phyloP scores from a whole-genome alignment of 139 green algal species.

The Desmodesmus armatus region DNA sequence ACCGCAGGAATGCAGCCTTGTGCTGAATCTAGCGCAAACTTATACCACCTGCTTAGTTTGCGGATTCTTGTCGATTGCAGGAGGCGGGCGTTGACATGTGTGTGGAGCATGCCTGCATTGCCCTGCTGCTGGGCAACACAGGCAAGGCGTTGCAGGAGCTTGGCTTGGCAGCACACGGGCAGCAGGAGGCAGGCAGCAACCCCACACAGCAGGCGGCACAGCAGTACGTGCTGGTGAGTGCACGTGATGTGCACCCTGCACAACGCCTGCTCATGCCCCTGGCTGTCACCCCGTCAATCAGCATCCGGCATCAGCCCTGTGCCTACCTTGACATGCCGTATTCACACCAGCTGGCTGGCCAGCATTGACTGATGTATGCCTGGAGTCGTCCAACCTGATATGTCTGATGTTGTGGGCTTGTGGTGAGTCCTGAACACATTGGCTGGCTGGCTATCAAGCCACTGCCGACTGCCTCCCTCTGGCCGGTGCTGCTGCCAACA shows the following conservation, averaged over 20 bases:
- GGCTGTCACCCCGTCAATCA: not conserved
- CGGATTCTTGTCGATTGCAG: too few relatives aligned
- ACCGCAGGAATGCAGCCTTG: too few relatives aligned
- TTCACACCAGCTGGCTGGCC: not conserved
- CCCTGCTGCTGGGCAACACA: conserved; percentile 51
- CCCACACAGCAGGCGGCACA: not conserved
- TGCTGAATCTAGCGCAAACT: too few relatives aligned
- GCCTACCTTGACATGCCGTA: not conserved
- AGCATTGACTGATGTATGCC: not conserved
- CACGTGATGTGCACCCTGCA: too few relatives aligned
- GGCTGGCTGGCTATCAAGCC: not conserved
- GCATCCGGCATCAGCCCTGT: too few relatives aligned
- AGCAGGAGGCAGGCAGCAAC: too few relatives aligned
- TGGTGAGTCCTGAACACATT: not conserved
- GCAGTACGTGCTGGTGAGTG: conserved; percentile 40
- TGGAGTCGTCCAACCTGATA: not conserved
- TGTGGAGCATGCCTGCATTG: conserved; percentile 43
- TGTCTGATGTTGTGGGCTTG: not conserved
- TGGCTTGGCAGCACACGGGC: not conserved
- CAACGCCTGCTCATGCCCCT: not conserved
- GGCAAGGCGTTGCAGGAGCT: conserved; percentile 29
- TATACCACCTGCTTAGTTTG: too few relatives aligned
- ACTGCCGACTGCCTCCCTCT: too few relatives aligned
- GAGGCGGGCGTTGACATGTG: conserved; percentile 12
- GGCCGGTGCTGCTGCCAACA: not conserved